phyloP scores from a whole-genome alignment of 164 flowering plant species.

The Dillenia turbinata region DNA sequence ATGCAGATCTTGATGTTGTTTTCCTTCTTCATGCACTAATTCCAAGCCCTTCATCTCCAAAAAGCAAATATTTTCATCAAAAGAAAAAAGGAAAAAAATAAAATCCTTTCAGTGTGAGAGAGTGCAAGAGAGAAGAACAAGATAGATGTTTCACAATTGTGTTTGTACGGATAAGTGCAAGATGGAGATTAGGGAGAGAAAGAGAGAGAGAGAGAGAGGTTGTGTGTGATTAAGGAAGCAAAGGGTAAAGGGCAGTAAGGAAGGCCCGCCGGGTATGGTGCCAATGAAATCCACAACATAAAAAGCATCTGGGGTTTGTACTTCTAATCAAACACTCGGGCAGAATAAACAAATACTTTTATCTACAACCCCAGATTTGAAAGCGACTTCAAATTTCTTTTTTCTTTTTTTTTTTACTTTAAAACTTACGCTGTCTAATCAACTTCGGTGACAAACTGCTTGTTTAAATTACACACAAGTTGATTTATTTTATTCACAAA shows the following conservation, averaged over 20 bases:
- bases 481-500: no score
- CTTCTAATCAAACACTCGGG: neutral
- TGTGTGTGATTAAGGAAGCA: constrained; percentile 54
- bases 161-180: neutral
- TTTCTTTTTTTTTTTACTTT: constrained; percentile 1
- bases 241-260: constrained; percentile 1
- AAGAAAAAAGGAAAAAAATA: no score
- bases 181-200: constrained; percentile 1
- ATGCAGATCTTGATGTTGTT: constrained; percentile 1
- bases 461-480: no score
- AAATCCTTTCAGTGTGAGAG: no score
- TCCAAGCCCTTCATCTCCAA: constrained; percentile 1
- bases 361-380: constrained; percentile 11
- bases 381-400: constrained; percentile 20
- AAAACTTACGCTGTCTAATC: no score
- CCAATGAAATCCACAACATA: constrained; percentile 20
- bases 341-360: no score
- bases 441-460: no score
- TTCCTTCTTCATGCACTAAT: neutral
- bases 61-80: no score
- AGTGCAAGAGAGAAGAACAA: no score
- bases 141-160: no score
- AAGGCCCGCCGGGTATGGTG: constrained; percentile 14
- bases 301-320: constrained; percentile 34
- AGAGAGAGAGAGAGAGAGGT: neutral